phyloP scores from a whole-genome alignment of 768 basidiomycete species.

The Lactarius vividus region DNA sequence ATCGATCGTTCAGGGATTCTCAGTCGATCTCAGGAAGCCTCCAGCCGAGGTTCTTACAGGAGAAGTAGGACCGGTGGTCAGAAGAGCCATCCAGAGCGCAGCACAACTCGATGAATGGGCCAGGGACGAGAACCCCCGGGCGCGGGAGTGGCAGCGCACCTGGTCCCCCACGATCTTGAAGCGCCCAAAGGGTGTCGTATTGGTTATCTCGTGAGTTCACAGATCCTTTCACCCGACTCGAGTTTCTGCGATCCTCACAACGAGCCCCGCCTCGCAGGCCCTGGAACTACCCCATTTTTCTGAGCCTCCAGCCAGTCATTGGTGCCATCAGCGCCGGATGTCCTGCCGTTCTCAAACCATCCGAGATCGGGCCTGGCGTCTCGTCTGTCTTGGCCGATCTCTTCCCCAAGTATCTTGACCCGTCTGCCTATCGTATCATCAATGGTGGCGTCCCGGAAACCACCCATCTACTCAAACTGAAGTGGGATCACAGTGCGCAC shows the following conservation, averaged over 20 bases:
- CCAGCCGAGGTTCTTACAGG: conserved; percentile 27
- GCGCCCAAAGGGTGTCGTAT: conserved; percentile 57
- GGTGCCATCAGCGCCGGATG: conserved; percentile 82
- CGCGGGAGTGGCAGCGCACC: conserved; percentile 44
- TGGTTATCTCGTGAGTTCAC: conserved; percentile 55
- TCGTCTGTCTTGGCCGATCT: conserved; percentile 63
- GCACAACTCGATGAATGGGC: conserved; percentile 58
- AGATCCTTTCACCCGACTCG: background rate
- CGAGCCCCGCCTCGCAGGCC: conserved; percentile 8
- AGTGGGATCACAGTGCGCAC: conserved; percentile 47
- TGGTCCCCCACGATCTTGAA: conserved; percentile 56
- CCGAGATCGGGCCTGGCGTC: conserved; percentile 60
- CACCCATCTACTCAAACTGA: conserved; percentile 37
- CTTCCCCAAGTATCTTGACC: conserved; percentile 73
- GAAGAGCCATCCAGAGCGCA: conserved; percentile 32
- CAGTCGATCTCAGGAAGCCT: conserved; percentile 34
- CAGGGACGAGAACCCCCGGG: conserved; percentile 38
- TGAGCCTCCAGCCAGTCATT: conserved; percentile 20
- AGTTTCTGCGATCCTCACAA: background rate
- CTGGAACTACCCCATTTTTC: conserved; percentile 20
- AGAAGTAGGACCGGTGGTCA: conserved; percentile 47
- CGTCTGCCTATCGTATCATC: conserved; percentile 59
- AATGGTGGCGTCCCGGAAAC: conserved; percentile 48
- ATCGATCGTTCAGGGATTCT: conserved; percentile 46
- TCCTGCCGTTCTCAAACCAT: conserved; percentile 69